phyloP scores from a whole-genome alignment of 2,329 filamentous ascomycete species.

The Pseudocercospora cruenta region DNA sequence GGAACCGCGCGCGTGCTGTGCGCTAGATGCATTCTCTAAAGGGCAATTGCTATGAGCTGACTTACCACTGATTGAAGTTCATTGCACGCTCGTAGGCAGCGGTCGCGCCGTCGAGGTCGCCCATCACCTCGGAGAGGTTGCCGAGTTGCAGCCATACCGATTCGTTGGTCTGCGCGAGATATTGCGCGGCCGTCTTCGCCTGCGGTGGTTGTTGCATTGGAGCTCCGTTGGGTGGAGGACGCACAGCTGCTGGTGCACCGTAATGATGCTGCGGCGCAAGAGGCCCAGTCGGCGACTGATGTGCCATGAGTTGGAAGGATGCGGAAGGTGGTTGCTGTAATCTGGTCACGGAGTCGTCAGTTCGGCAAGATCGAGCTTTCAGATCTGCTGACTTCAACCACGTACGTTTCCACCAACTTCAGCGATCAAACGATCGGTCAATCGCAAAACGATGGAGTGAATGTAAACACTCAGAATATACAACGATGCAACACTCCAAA shows the following conservation, averaged over 20 bases:
- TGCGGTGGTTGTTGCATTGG: conserved; percentile 54
- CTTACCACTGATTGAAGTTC: conserved; percentile 73
- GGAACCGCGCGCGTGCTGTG: background rate
- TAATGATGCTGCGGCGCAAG: conserved; percentile 66
- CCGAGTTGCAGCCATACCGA: conserved; percentile 90
- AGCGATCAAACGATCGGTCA: background rate
- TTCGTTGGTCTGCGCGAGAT: conserved; percentile 80
- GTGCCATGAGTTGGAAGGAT: conserved; percentile 44
- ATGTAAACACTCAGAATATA: background rate
- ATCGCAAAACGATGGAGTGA: background rate
- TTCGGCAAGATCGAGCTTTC: background rate
- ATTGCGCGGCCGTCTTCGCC: conserved; percentile 69
- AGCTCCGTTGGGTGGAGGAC: conserved; percentile 60
- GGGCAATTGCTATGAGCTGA: background rate
- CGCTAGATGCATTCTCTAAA: background rate
- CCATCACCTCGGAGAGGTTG: conserved; percentile 82
- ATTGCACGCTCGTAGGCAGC: conserved; percentile 88
- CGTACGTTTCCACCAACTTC: background rate
- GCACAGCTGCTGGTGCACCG: conserved; percentile 67
- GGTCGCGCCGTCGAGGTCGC: conserved; percentile 86
- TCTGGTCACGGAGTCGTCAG: background rate
- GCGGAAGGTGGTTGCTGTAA: background rate
- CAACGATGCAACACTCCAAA: background rate
- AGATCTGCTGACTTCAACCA: background rate
- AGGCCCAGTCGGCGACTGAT: conserved; percentile 77